Evolutionary conservation across 257 asterid species (phyloP).

Genomic region (Petunia axillaris): DNA sequence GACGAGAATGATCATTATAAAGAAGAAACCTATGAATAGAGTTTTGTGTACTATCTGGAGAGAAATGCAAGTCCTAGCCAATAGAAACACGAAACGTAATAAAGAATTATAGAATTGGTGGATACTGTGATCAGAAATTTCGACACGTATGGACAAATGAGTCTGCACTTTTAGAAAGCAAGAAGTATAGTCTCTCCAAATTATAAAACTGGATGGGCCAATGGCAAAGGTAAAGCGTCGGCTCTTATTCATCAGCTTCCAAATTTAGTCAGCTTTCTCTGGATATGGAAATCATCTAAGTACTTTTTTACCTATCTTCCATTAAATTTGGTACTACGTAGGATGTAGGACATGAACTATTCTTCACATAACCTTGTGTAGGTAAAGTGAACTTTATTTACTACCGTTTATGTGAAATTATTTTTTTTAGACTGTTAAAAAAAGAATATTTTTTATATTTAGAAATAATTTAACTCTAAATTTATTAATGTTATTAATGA

Average conservation of each 20-base stretch:
- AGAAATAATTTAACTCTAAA: too few relatives aligned
- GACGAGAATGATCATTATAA: neutral
- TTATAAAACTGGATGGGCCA: neutral
- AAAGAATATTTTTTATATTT: too few relatives aligned
- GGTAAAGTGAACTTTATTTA: too few relatives aligned
- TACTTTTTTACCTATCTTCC: conserved; percentile 15
- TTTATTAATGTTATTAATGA: too few relatives aligned
- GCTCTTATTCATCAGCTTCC: neutral
- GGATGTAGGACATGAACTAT: neutral
- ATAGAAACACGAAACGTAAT: neutral
- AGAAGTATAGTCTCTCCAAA: neutral
- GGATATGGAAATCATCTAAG: neutral
- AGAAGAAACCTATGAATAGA: neutral
- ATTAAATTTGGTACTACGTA: neutral
- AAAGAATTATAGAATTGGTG: neutral
- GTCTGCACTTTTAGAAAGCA: neutral
- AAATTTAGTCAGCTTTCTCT: neutral
- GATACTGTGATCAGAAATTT: neutral
- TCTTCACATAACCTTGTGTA: too few relatives aligned
- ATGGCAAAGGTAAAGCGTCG: neutral
- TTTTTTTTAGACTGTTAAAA: too few relatives aligned
- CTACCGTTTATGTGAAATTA: too few relatives aligned
- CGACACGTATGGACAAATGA: neutral
- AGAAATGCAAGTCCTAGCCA: neutral
- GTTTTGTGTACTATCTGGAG: neutral